phyloP scores from a whole-genome alignment of 1,284 basidiomycete genomes.

The Volvariella volvacea region DNA sequence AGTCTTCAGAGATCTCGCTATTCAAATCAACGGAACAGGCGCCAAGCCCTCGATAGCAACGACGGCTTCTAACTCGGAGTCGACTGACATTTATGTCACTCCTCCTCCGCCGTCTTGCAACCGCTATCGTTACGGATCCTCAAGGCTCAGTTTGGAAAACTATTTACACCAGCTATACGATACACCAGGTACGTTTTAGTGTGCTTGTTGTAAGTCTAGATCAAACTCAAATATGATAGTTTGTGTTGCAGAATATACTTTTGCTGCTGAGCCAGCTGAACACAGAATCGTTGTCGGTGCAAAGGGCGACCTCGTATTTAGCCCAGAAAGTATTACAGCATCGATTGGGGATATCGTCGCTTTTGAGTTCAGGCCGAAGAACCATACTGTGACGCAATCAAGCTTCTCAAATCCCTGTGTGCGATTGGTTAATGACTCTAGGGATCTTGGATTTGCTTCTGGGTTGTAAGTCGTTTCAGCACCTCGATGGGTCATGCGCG shows the following conservation, averaged over 20 bases:
- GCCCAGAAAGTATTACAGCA: conserved; percentile 38
- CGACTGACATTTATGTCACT: conserved; percentile 10
- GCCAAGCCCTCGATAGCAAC: conserved; percentile 15
- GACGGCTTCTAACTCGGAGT: conserved; percentile 2
- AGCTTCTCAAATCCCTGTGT: conserved; percentile 36
- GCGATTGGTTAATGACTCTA: conserved; percentile 20
- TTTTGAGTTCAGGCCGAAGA: conserved; percentile 14
- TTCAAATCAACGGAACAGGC: conserved; percentile 17
- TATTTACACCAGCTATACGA: conserved; percentile 33
- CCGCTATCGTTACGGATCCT: conserved; percentile 27
- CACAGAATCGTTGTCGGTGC: conserved; percentile 36
- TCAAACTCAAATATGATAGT: not conserved
- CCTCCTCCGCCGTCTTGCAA: conserved; percentile 31
- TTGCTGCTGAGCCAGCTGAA: not conserved
- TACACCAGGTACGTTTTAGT: conserved; percentile 28
- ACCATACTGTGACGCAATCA: conserved; percentile 38
- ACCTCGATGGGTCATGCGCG: not conserved
- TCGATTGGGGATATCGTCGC: conserved; percentile 37
- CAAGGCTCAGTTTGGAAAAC: conserved; percentile 27
- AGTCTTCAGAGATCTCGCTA: conserved; percentile 35
- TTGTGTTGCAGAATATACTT: not conserved
- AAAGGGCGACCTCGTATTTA: conserved; percentile 27
- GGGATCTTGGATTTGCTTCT: conserved; percentile 26
- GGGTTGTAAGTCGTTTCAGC: conserved; percentile 27
- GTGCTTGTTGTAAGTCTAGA: not conserved